A percentile compares a stretch with the other conserved stretches of the same genome.
These are phyloP conservation scores for Ascosphaera acerosa DNA, from an alignment of 2,329 filamentous ascomycete species.

Conservation along the genomic window DNA sequence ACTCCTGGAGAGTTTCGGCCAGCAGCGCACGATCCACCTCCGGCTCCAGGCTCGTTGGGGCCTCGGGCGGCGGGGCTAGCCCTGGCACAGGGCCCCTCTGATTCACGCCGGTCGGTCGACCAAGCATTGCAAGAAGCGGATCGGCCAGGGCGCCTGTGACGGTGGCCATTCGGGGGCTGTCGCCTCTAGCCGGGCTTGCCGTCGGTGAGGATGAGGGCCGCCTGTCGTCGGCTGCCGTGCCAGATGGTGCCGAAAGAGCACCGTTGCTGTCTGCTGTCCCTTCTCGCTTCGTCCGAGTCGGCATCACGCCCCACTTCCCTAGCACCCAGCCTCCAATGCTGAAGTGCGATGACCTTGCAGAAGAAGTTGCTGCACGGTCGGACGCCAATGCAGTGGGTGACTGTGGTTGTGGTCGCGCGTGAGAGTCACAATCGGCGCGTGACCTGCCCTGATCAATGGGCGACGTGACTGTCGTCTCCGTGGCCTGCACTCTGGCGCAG, in stretches of 20 bases:
- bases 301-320: constrained; percentile 34
- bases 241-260: constrained; percentile 1
- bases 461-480: too few species aligned
- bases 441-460: too few species aligned
- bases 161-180: constrained; percentile 23
- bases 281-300: constrained; percentile 9
- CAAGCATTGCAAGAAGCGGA: constrained; percentile 4
- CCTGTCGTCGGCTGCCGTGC: constrained; percentile 1
- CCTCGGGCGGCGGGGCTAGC: constrained; percentile 31
- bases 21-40: constrained; percentile 34
- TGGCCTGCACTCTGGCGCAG: too few species aligned
- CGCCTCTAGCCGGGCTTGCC: constrained; percentile 28
- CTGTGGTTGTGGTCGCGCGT: constrained; percentile 7
- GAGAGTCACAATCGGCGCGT: constrained; percentile 15
- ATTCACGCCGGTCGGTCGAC: constrained; percentile 46
- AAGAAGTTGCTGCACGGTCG: constrained; percentile 7
- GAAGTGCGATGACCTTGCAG: constrained; percentile 12
- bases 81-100: constrained; percentile 51
- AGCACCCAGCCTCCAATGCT: constrained; percentile 38
- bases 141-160: constrained; percentile 1
- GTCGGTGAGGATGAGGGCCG: constrained; percentile 5
- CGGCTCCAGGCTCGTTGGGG: constrained; percentile 32
- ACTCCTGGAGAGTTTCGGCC: constrained; percentile 30
- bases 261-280: constrained; percentile 3
- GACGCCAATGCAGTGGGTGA: constrained; percentile 6